Percentiles rank a stretch among this genome's conserved stretches.
Evolutionary conservation across 2,329 filamentous ascomycete genomes (phyloP).

Genomic region (Mollisia scopiformis): DNA sequence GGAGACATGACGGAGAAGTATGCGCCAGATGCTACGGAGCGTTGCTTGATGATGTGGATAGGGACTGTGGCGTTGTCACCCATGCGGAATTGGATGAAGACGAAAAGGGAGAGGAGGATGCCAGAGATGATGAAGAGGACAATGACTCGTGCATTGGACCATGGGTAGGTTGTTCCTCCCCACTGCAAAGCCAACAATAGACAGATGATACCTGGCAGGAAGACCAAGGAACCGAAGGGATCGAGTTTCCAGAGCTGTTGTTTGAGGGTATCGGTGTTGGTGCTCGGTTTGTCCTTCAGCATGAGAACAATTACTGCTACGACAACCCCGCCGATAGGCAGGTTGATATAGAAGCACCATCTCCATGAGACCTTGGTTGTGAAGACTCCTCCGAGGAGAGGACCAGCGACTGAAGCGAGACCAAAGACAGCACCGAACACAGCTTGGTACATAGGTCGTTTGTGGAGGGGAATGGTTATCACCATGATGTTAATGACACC

Average conservation of each 20-base stretch:
- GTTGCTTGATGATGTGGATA: constrained; percentile 41
- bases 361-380: constrained; percentile 38
- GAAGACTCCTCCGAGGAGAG: constrained; percentile 42
- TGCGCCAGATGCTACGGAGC: constrained; percentile 38
- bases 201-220: constrained; percentile 36
- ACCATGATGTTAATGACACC: constrained; percentile 34
- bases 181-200: constrained; percentile 39
- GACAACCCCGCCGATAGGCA: constrained; percentile 37
- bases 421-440: constrained; percentile 36
- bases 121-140: constrained; percentile 37
- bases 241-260: constrained; percentile 43
- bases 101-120: constrained; percentile 34
- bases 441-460: constrained; percentile 34
- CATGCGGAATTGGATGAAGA: constrained; percentile 39
- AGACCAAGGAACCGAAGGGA: constrained; percentile 38
- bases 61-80: constrained; percentile 45
- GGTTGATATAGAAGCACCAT: constrained; percentile 43
- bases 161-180: constrained; percentile 36
- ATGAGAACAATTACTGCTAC: constrained; percentile 24
- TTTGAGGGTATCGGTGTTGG: constrained; percentile 36
- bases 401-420: constrained; percentile 31
- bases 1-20: constrained; percentile 38
- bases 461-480: constrained; percentile 31
- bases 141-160: constrained; percentile 39
- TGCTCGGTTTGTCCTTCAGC: constrained; percentile 15